Evolutionary conservation across 1,284 basidiomycete genomes (phyloP).

Genomic region (Farysia itapuensis): DNA sequence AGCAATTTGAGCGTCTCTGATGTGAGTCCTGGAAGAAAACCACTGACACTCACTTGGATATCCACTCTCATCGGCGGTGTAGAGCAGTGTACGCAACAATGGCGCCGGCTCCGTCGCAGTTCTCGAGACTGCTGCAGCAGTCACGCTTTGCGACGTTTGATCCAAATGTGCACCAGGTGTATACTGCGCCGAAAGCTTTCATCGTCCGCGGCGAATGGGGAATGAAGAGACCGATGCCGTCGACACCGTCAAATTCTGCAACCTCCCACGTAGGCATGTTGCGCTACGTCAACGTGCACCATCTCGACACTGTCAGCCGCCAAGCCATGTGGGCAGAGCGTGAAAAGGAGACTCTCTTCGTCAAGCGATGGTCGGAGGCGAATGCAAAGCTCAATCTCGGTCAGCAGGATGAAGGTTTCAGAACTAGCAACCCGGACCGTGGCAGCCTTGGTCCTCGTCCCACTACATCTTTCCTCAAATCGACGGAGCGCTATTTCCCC

Average conservation of each 20-base stretch:
- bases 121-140: conserved; percentile 45
- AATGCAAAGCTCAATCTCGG: conserved; percentile 34
- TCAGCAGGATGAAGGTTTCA: no score
- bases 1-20: no score
- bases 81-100: no score
- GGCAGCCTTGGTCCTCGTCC: conserved; percentile 28
- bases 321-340: conserved; percentile 49
- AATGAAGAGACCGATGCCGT: conserved; percentile 49
- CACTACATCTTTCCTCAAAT: conserved; percentile 20
- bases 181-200: conserved; percentile 48
- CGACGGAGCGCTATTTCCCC: conserved; percentile 34
- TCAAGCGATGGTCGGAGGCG: conserved; percentile 46
- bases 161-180: conserved; percentile 45
- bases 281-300: conserved; percentile 42
- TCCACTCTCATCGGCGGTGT: no score
- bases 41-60: no score
- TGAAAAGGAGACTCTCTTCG: conserved; percentile 47
- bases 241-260: conserved; percentile 34
- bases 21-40: no score
- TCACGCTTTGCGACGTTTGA: conserved; percentile 48
- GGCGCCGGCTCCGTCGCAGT: conserved; percentile 29
- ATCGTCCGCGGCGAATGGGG: conserved; percentile 54
- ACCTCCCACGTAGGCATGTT: conserved; percentile 36
- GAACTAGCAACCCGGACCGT: conserved; percentile 8
- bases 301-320: conserved; percentile 44